Evolutionary conservation across 1,284 basidiomycete genomes (phyloP).

Genomic region (Agaricales sp.): DNA sequence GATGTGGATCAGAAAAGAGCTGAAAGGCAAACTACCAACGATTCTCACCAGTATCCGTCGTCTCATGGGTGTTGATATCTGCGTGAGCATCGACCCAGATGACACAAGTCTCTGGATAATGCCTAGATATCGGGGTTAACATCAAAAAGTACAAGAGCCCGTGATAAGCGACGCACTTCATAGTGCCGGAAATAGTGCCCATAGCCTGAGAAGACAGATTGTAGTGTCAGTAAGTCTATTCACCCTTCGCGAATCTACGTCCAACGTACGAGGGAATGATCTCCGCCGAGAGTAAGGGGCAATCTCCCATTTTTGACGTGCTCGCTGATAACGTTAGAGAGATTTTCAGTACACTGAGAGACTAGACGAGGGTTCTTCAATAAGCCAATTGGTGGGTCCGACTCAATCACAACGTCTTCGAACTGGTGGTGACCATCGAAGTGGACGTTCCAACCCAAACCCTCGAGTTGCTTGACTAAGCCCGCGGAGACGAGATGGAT

Average conservation of each 20-base stretch:
- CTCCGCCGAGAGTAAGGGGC: conserved; percentile 91
- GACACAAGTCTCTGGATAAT: conserved; percentile 69
- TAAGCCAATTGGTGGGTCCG: conserved; percentile 78
- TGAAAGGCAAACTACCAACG: conserved; percentile 5
- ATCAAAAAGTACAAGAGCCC: neutral
- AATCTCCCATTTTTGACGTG: conserved; percentile 75
- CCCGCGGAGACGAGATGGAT: conserved; percentile 83
- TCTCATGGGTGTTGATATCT: conserved; percentile 89
- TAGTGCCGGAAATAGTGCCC: conserved; percentile 82
- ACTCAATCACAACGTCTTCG: conserved; percentile 56
- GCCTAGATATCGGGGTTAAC: conserved; percentile 24
- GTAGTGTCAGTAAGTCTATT: conserved; percentile 5
- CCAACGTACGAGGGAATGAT: conserved; percentile 87
- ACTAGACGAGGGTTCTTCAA: conserved; percentile 87
- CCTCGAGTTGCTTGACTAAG: conserved; percentile 64
- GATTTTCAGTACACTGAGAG: conserved; percentile 71
- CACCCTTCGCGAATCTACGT: too few species aligned
- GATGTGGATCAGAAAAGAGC: conserved; percentile 9
- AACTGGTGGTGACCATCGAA: conserved; percentile 89
- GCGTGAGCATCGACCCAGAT: conserved; percentile 94
- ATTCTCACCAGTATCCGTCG: conserved; percentile 66
- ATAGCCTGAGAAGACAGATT: conserved; percentile 50
- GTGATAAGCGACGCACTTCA: conserved; percentile 39
- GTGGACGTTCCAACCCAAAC: conserved; percentile 82
- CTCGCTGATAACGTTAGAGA: conserved; percentile 67